phyloP scores from a whole-genome alignment of 2,329 filamentous ascomycete species.

The Aquanectria penicillioides region DNA sequence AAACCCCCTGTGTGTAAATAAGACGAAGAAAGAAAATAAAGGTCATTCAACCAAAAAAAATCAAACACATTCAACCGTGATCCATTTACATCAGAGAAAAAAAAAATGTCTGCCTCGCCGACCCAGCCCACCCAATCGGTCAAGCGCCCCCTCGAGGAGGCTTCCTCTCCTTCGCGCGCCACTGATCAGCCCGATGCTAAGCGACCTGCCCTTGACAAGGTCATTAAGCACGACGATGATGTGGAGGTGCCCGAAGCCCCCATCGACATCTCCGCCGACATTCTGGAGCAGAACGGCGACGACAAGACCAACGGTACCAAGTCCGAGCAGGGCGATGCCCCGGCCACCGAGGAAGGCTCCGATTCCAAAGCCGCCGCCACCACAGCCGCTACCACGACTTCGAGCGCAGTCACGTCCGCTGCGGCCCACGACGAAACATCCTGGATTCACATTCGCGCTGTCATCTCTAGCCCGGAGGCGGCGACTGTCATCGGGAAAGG shows the following conservation, averaged over 20 bases:
- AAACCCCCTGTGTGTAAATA: constrained; percentile 88
- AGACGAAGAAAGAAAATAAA: constrained; percentile 56
- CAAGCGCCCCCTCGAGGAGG: constrained; percentile 96
- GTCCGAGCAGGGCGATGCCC: constrained; percentile 41
- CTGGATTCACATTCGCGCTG: constrained; percentile 96
- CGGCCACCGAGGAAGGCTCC: constrained; percentile 46
- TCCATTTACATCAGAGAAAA: constrained; percentile 50
- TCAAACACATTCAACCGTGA: constrained; percentile 39
- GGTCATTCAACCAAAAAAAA: constrained; percentile 43
- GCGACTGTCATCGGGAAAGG: constrained; percentile 98
- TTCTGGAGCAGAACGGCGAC: constrained; percentile 59
- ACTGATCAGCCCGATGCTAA: constrained; percentile 97
- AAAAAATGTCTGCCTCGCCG: constrained; percentile 81
- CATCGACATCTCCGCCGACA: constrained; percentile 48
- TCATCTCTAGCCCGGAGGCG: constrained; percentile 96
- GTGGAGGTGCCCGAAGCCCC: constrained; percentile 53
- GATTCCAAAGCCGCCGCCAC: constrained; percentile 52
- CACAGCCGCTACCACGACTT: constrained; percentile 48
- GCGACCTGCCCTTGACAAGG: constrained; percentile 93
- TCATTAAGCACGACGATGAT: constrained; percentile 75
- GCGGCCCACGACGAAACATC: constrained; percentile 85
- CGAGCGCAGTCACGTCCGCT: constrained; percentile 55
- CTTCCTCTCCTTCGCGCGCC: constrained; percentile 90
- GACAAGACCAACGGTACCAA: constrained; percentile 63
- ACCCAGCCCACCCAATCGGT: constrained; percentile 73